Conservation (phyloP, 2,329 filamentous ascomycete genomes). For the Aspergillus tanneri region DNA sequence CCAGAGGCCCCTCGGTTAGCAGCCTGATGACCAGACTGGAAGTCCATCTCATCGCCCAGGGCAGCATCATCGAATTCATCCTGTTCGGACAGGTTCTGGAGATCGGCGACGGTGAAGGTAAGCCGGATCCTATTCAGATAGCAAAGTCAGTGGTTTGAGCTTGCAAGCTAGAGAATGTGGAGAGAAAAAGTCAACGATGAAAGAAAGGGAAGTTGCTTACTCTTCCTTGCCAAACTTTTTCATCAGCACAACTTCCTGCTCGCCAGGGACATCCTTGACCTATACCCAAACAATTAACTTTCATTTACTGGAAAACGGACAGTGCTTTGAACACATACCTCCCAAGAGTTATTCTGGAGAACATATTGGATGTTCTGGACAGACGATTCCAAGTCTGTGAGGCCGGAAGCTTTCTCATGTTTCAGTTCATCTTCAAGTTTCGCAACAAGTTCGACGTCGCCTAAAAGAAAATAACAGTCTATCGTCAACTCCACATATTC, state of each 20-base stretch:
- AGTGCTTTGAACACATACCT: constrained; percentile 51
- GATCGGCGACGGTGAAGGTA: constrained; percentile 80
- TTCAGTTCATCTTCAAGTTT: constrained; percentile 84
- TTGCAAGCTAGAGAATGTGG: not conserved
- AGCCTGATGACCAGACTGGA: constrained; percentile 52
- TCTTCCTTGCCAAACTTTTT: constrained; percentile 85
- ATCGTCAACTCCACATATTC: no score
- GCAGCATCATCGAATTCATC: constrained; percentile 57
- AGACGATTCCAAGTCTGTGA: constrained; percentile 69
- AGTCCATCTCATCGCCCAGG: constrained; percentile 59
- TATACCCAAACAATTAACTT: constrained; percentile 22
- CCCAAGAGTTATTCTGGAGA: constrained; percentile 78
- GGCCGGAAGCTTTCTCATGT: constrained; percentile 79
- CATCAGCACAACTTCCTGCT: constrained; percentile 83
- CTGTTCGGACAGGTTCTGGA: constrained; percentile 65
- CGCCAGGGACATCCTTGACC: constrained; percentile 73
- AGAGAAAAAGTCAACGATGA: not conserved
- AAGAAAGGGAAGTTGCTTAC: constrained; percentile 51
- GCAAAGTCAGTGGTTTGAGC: not conserved
- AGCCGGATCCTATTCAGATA: constrained; percentile 63
- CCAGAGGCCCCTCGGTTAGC: constrained; percentile 55
- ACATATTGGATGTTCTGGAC: constrained; percentile 92
- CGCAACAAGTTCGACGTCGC: constrained; percentile 75
- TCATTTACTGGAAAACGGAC: not conserved
- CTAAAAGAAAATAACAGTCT: constrained; percentile 40